Conservation (phyloP, 2,329 filamentous ascomycete genomes). For the Calycina marina region DNA sequence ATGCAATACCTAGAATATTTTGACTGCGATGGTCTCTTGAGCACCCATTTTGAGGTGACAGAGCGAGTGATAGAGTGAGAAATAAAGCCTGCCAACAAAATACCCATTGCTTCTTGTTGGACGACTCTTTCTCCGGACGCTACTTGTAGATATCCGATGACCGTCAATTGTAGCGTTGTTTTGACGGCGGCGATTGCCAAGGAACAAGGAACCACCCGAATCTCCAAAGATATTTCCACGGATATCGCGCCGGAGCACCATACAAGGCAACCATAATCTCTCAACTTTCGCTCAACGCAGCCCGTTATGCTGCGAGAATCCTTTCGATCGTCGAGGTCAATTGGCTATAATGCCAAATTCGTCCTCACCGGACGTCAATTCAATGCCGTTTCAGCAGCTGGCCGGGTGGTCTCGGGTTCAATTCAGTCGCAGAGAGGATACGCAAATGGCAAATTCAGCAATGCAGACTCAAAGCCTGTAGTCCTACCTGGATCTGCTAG, state of each 20-base stretch:
- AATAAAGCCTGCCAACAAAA: too few species aligned
- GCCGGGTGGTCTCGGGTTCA: constrained; percentile 21
- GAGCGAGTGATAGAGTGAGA: too few species aligned
- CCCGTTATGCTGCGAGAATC: constrained; percentile 56
- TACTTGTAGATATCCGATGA: too few species aligned
- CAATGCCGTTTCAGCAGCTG: constrained; percentile 29
- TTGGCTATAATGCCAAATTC: constrained; percentile 39
- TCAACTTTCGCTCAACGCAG: constrained; percentile 23
- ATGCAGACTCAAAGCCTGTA: constrained; percentile 32
- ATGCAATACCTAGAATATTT: constrained; percentile 24
- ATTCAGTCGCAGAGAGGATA: constrained; percentile 40
- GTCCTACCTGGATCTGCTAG: constrained; percentile 35
- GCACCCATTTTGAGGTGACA: too few species aligned
- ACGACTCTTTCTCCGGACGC: too few species aligned
- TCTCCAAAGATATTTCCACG: too few species aligned
- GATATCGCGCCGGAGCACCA: too few species aligned
- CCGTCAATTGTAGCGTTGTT: too few species aligned
- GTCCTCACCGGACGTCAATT: constrained; percentile 43
- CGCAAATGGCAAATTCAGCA: constrained; percentile 35
- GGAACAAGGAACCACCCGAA: too few species aligned
- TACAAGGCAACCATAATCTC: too few species aligned
- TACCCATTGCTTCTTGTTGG: too few species aligned
- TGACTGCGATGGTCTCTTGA: constrained; percentile 1
- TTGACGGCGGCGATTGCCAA: too few species aligned
- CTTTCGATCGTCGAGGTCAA: constrained; percentile 47